These are phyloP conservation scores for Pseudopediastrum boryanum DNA, from an alignment of 139 green algal species.

Conservation along the genomic window DNA sequence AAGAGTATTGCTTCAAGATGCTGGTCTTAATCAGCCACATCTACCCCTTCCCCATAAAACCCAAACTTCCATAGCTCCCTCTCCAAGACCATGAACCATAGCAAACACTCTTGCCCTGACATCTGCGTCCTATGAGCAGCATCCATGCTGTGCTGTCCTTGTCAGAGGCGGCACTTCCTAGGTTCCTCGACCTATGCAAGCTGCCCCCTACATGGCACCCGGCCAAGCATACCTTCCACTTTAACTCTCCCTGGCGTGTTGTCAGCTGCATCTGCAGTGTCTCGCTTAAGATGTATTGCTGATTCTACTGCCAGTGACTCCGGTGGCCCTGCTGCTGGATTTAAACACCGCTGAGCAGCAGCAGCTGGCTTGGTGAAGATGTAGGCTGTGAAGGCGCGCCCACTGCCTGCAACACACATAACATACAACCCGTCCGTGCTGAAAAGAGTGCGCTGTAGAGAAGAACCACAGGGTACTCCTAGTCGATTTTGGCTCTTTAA, in stretches of 20 bases:
- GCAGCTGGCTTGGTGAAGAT: slow-evolving; percentile 68
- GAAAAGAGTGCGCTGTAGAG: neutral
- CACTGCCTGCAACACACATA: slow-evolving; percentile 63
- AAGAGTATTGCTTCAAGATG: no score
- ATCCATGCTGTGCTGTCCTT: no score
- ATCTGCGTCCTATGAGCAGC: no score
- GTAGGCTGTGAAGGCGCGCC: slow-evolving; percentile 83
- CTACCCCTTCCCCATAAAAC: no score
- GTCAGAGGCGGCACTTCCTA: no score
- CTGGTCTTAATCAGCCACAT: no score
- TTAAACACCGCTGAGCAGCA: slow-evolving; percentile 2
- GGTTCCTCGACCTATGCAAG: neutral
- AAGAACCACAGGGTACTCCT: neutral
- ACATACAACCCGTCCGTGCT: neutral
- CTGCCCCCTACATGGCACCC: neutral
- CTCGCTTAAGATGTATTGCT: no score
- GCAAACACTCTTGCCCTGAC: no score
- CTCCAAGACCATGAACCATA: no score
- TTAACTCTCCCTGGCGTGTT: neutral
- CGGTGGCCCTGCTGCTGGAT: neutral
- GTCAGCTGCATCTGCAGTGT: neutral
- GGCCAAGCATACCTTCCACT: neutral
- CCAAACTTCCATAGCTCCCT: no score
- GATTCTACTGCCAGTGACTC: slow-evolving; percentile 1
- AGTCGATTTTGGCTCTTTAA: neutral